Evolutionary conservation across 1,139 yeast species (phyloP), one percentile per base, ranked within the genome.

Genomic region (Yamadazyma buinensis): DNA sequence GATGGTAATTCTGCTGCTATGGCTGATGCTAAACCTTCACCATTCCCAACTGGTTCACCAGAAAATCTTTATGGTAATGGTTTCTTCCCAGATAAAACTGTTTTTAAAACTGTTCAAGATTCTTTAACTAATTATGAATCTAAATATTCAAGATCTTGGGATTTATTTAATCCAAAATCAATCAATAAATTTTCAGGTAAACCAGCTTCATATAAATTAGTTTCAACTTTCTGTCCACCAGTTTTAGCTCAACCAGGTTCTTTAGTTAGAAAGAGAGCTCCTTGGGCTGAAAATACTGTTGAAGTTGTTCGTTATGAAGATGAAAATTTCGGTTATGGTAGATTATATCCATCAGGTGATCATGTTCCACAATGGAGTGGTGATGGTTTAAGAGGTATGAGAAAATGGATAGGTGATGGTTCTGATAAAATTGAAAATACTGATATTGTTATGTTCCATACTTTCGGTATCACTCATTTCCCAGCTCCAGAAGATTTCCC

Each of bases 401-500:
- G 80, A 56, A 72, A 77, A 47, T 82, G 88, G 88, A 64, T 79
- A 42, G 86, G 83, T 36, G 81, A 80, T 47, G 87, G 86, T 38
- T 41, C 62, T 8, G 87, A 73, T 34, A 57, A 58, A 15, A 64
- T 83, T 51, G 84, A 80, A 49, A 73, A 83, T 61, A 77, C 84
- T 27, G 90, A 83, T 55, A 72, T 83, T 44, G 70, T 83, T 33
- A 62, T 80, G 49, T 84, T 80, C 78, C 92, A 83, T 59, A 83
- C 90, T 24, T 84, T 84, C 54, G 94, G 94, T 52, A 75, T 84
- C 46, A 80, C 92, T 28, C 95, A 84, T 55, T 80, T 83, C 75
- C 95, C 95, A 41, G 80, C 90, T 10, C 92, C 94, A 41, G 94
- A 84, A 65, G 95, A 84, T 61, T 84, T 83, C 80, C 92, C 94